Conservation (phyloP, 768 basidiomycete genomes). For the Gymnopilus junonius region DNA sequence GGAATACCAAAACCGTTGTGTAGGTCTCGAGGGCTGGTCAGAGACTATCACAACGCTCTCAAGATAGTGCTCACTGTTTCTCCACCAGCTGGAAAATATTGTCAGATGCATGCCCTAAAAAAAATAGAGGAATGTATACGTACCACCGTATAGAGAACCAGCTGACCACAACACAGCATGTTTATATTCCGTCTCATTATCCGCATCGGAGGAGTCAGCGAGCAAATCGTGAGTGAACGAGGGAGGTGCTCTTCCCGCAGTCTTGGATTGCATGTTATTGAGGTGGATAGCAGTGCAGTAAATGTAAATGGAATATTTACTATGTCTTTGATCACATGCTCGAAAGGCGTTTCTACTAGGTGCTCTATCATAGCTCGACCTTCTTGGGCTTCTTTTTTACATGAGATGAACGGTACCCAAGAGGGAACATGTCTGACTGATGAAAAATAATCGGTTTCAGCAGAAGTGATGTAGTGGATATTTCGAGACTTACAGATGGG, state of each 20-base stretch:
- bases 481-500: conserved; percentile 1
- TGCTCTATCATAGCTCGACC: conserved; percentile 11
- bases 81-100: not conserved
- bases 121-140: not conserved
- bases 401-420: conserved; percentile 2
- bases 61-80: not conserved
- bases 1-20: not conserved
- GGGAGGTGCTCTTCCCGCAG: conserved; percentile 2
- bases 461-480: not conserved
- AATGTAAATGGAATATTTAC: not conserved
- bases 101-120: not conserved
- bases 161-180: conserved; percentile 11
- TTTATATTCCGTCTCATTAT: not conserved
- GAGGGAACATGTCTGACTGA: conserved; percentile 3
- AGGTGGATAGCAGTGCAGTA: not conserved
- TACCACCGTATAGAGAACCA: conserved; percentile 15
- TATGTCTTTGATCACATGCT: conserved; percentile 12
- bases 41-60: not conserved
- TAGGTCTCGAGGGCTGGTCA: not conserved
- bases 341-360: conserved; percentile 9
- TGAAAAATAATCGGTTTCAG: not conserved
- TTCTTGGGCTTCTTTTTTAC: not conserved
- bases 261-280: not conserved
- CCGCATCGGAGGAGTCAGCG: not conserved
- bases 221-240: conserved; percentile 9